Conservation (phyloP, 2,329 filamentous ascomycete species). For the Aspergillus sclerotialis region DNA sequence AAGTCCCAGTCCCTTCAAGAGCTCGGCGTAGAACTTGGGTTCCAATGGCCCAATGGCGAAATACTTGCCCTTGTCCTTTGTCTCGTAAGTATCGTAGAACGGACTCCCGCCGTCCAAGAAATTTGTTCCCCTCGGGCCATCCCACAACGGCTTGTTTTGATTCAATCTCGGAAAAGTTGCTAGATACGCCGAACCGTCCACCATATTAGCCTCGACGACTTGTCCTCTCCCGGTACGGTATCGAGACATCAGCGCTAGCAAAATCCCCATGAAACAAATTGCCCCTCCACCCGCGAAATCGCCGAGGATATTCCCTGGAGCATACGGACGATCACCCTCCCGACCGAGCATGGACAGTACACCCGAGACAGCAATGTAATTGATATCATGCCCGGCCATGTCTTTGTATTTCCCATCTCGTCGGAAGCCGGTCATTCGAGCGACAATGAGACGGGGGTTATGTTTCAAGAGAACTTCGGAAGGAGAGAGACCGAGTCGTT, state of each 20-base stretch:
- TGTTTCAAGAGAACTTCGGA: slow-evolving; percentile 53
- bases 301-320: slow-evolving; percentile 76
- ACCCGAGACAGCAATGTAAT: slow-evolving; percentile 86
- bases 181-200: slow-evolving; percentile 77
- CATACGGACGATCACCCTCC: slow-evolving; percentile 60
- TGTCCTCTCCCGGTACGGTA: slow-evolving; percentile 64
- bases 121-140: slow-evolving; percentile 63
- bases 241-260: slow-evolving; percentile 69
- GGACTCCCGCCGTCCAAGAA: slow-evolving; percentile 77
- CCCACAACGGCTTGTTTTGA: slow-evolving; percentile 57
- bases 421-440: slow-evolving; percentile 82
- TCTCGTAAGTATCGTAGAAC: slow-evolving; percentile 86
- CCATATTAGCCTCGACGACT: slow-evolving; percentile 95
- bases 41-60: slow-evolving; percentile 90
- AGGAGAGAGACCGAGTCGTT: slow-evolving; percentile 73
- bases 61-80: slow-evolving; percentile 62
- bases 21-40: slow-evolving; percentile 68
- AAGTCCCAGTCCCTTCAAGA: slow-evolving; percentile 63
- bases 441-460: slow-evolving; percentile 74
- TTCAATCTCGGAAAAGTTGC: slow-evolving; percentile 68
- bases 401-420: slow-evolving; percentile 74
- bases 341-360: slow-evolving; percentile 71
- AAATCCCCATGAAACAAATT: slow-evolving; percentile 70
- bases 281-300: slow-evolving; percentile 90
- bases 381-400: slow-evolving; percentile 96